Evolutionary conservation across 306 rosid genomes (phyloP), one percentile per base, ranked within the genome.

Genomic region (Dalbergia cultrata): DNA sequence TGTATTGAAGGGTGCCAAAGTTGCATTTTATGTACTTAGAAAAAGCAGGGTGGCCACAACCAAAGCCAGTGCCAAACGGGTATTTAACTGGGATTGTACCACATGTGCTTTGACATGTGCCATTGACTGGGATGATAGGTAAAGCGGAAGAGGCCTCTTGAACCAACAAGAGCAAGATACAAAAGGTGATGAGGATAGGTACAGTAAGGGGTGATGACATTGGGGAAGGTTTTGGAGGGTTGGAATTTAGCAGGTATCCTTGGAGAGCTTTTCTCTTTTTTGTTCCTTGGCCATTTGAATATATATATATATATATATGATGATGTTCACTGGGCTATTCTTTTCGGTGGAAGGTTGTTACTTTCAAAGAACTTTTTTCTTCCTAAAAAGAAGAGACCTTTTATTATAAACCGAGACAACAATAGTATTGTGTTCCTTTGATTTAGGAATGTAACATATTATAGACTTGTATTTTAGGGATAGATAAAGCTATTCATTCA

Each of bases 11-110:
- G 5, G 82, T 67, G 62, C 74, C 88, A 3, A 44, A 50, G 56
- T 26, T 80, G 84, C 90, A 89, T 80, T 79, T 86, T 67, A 89
- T 84, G 85, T 76, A 63, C 54, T 84, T 72, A 4, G 88, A 57
- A 45, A 89, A 89, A 65, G 80, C 82, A 14, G 92, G 92, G 85
- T 89, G 92, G 45, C 92, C 92, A 16, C 92, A 89, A n/a, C 90
- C 92, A 34, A 82, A 84, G 0, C 80, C 90, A 14, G 90, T 82
- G 70, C 90, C 92, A 4, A 89, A 89, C 0, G 92, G 92, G 81
- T 60, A 86, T 73, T 80, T 89, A 5, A 89, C 80, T 11, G 88
- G 80, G 63, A 86, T 72, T 7, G 69, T 47, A 11, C 90, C 90
- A 60, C 88, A 89, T 2, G 76, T 76, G 76, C 21, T 67, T 12